These are phyloP conservation scores for Triglochin maritima DNA, from an alignment of 106 monocot genomes.

Conservation along the genomic window DNA sequence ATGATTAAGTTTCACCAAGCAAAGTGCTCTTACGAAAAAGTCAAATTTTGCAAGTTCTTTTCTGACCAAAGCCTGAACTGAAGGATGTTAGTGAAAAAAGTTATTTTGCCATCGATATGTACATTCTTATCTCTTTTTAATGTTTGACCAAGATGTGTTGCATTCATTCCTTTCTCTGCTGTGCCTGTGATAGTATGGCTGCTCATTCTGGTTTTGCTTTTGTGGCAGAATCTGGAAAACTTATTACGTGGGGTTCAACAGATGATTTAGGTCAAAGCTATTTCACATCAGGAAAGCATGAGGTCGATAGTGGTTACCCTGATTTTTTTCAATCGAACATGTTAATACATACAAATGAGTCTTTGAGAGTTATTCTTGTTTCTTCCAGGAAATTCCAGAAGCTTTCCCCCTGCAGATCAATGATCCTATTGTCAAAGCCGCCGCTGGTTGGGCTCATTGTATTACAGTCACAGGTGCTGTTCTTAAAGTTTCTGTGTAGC, in stretches of 20 bases:
- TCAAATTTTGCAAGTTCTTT: no score
- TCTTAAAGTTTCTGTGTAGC: no score
- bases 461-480: slow-evolving; percentile 61
- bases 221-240: slow-evolving; percentile 63
- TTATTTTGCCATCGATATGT: no score
- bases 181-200: no score
- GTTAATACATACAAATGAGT: not conserved
- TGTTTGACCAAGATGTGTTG: not conserved
- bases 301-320: slow-evolving; percentile 24
- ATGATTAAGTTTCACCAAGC: no score
- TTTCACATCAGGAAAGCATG: slow-evolving; percentile 83
- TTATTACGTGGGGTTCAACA: slow-evolving; percentile 92
- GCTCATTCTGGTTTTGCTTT: not conserved
- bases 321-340: not conserved
- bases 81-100: no score
- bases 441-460: slow-evolving; percentile 98
- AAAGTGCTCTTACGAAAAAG: no score
- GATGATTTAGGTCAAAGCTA: slow-evolving; percentile 97
- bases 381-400: slow-evolving; percentile 73
- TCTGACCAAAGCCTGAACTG: no score
- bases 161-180: no score
- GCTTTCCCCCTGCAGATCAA: slow-evolving; percentile 73
- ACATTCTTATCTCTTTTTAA: no score
- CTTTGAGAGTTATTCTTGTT: not conserved
- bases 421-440: slow-evolving; percentile 48